Base-by-base conservation (phyloP, 2,329 filamentous ascomycete genomes). In the Epichloe aotearoae region DNA sequence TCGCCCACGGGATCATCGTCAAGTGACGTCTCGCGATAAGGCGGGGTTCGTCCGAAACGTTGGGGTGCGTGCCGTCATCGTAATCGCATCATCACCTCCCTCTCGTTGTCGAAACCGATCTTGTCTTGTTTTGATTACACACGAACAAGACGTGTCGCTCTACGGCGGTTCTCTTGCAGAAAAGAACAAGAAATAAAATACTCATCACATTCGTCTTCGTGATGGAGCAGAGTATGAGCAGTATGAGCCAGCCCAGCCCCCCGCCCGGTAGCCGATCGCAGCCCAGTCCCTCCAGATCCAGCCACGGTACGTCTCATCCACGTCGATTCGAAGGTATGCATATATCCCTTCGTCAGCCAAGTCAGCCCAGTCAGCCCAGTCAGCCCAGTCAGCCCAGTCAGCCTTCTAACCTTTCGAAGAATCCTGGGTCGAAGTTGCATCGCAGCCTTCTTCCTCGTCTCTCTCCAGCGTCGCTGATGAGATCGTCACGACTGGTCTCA, bases 381-480 rank as follows among this genome's bases (percentile, higher is more conserved):
- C 44, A 30, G 41, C 42, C 17, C 30, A 20, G 20, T 37, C 36
- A 42, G 30, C 39, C 30, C 30, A 20, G 20, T 37, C 36, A 46
- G 30, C 39, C 30, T 50, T 43, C 58, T 57, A 38, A 60, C 52
- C 10, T 36, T 30, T 46, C 52, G 57, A 73, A 90, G 93, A 97
- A 71, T 96, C 93, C 8, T 98, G 93, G 93, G 82, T 97, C 59
- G 91, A 98, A 66, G 82, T 98, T 54, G 81, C 86, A 45, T 96
- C 91, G 4, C 88, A 93, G 59, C 89, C 91, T 7, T 96, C 91
- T 0, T 95, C 91, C 2, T 95, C 91, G 2, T 96, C 90, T 14
- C 73, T 95, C 12, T 95, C 90, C 19, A 95, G 82, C 50, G 82
- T 84, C 62, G 79, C 78, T 55, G 89, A 95, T 57, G 90, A 96